These are phyloP conservation scores for Russula sp. DNA, from an alignment of 768 basidiomycete species.

Conservation along the genomic window DNA sequence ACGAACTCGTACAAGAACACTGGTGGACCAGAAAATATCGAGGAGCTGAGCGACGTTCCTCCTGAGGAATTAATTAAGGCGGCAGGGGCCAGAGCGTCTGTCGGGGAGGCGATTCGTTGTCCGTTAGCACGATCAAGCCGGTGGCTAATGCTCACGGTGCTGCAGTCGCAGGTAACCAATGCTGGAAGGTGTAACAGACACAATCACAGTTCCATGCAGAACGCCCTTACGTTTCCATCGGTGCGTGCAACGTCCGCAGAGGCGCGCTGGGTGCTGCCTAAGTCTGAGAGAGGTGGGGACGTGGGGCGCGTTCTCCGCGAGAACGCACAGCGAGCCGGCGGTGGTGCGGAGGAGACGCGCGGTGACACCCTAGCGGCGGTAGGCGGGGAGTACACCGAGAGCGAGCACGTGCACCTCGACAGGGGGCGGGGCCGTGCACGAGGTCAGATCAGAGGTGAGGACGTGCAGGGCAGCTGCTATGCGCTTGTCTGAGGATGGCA, in stretches of 20 bases:
- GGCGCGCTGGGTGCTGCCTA: no score
- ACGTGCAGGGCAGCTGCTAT: constrained; percentile 33
- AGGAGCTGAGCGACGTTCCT: constrained; percentile 65
- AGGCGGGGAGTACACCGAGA: constrained; percentile 49
- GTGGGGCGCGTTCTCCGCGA: no score
- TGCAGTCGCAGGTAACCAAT: constrained; percentile 51
- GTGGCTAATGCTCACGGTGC: constrained; percentile 23
- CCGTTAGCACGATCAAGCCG: not conserved
- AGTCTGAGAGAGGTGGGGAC: no score
- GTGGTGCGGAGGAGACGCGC: no score
- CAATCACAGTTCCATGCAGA: constrained; percentile 62
- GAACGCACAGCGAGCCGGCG: no score
- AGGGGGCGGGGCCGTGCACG: constrained; percentile 46
- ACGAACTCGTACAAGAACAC: constrained; percentile 82
- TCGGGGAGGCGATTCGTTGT: constrained; percentile 62
- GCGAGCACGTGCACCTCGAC: constrained; percentile 52
- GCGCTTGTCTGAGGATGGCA: constrained; percentile 23
- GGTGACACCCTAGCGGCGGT: no score
- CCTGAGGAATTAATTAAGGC: constrained; percentile 86
- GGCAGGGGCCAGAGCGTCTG: constrained; percentile 73
- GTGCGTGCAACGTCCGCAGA: constrained; percentile 16
- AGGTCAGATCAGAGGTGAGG: constrained; percentile 30
- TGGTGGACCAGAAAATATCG: constrained; percentile 74
- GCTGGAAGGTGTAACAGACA: constrained; percentile 52
- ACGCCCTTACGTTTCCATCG: constrained; percentile 3